These are phyloP conservation scores for Leccinum fibrillosum DNA, from an alignment of 768 basidiomycete genomes.

Conservation along the genomic window DNA sequence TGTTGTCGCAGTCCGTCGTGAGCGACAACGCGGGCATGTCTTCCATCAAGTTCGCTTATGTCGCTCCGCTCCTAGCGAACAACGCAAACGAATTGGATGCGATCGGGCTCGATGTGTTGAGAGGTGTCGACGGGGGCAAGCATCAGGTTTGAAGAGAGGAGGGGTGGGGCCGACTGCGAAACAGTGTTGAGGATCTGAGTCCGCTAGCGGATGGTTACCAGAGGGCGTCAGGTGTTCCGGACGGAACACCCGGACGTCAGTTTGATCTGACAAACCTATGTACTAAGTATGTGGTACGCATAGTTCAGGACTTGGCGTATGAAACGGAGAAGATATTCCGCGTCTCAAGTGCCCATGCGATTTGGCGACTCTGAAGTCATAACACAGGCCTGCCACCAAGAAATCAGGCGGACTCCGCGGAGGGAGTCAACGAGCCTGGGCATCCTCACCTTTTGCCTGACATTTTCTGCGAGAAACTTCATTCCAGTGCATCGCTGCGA, in stretches of 20 bases:
- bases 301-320: background rate
- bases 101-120: background rate
- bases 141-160: background rate
- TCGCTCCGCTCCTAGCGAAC: background rate
- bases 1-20: background rate
- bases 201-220: background rate
- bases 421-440: too few relatives aligned
- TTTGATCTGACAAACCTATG: background rate
- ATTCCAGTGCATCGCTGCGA: too few relatives aligned
- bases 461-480: too few relatives aligned
- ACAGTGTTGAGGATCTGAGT: background rate
- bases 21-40: background rate
- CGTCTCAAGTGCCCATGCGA: too few relatives aligned
- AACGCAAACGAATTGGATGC: background rate
- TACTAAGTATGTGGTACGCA: too few relatives aligned
- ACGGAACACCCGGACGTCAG: background rate
- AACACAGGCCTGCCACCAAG: too few relatives aligned
- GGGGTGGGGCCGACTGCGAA: background rate
- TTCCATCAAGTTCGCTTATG: background rate
- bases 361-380: too few relatives aligned
- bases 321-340: too few relatives aligned
- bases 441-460: too few relatives aligned
- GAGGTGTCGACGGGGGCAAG: background rate
- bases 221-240: background rate
- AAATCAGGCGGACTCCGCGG: too few relatives aligned